Evolutionary conservation across 2,329 filamentous ascomycete species (phyloP).

Genomic region (Xylaria hypoxylon): DNA sequence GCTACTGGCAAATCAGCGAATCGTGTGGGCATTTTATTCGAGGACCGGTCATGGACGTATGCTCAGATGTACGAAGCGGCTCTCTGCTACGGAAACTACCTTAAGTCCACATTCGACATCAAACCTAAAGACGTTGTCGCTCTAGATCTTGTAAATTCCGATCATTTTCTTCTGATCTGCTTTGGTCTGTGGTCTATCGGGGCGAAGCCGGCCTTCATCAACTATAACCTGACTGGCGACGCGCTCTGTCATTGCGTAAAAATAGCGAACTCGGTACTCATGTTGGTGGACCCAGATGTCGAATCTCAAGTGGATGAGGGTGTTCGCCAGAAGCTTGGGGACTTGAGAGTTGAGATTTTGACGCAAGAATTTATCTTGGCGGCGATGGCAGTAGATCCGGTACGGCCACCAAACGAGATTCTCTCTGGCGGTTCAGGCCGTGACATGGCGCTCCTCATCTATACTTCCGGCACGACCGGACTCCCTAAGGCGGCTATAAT

Average conservation of each 20-base stretch:
- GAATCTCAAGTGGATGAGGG: conserved; percentile 68
- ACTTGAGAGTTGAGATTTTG: conserved; percentile 71
- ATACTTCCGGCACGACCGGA: conserved; percentile 87
- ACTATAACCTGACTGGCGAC: conserved; percentile 82
- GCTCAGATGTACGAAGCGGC: conserved; percentile 77
- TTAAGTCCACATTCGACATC: conserved; percentile 72
- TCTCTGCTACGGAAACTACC: conserved; percentile 80
- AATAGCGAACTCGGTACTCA: conserved; percentile 72
- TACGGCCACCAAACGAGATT: conserved; percentile 68
- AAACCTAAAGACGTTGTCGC: conserved; percentile 81
- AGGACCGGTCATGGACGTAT: conserved; percentile 78
- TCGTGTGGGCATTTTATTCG: conserved; percentile 72
- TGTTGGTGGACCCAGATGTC: conserved; percentile 75
- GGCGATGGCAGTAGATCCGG: conserved; percentile 62
- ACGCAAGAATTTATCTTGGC: conserved; percentile 67
- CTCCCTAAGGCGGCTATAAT: conserved; percentile 84
- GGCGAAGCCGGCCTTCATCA: conserved; percentile 86
- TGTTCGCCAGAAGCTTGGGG: conserved; percentile 62
- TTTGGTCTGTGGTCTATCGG: conserved; percentile 86
- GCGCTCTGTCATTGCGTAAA: conserved; percentile 80
- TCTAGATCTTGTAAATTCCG: conserved; percentile 83
- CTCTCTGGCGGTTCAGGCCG: conserved; percentile 62
- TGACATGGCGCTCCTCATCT: conserved; percentile 80
- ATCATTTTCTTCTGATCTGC: conserved; percentile 80
- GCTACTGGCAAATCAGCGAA: conserved; percentile 67